Percentiles rank a stretch among this genome's conserved stretches.
phyloP scores from a whole-genome alignment of 345 rosid species.

The Populus ilicifolia region DNA sequence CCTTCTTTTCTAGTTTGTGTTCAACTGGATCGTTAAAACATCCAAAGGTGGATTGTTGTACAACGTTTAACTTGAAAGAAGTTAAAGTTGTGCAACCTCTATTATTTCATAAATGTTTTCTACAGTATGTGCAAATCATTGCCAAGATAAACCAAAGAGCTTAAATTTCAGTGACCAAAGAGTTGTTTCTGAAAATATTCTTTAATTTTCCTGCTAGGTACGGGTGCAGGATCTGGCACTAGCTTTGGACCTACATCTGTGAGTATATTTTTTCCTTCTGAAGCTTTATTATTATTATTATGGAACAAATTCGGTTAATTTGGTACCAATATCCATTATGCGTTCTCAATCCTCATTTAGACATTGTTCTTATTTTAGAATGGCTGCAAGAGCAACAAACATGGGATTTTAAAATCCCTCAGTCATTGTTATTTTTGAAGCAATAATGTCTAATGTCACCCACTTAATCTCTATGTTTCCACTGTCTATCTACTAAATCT shows the following conservation, averaged over 20 bases:
- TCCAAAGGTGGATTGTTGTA: no score
- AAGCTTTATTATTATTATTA: neutral
- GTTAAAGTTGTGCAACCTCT: no score
- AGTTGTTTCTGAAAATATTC: neutral
- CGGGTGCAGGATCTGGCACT: slow-evolving; percentile 67
- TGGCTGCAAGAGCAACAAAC: no score
- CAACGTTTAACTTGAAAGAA: neutral
- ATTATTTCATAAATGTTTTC: neutral
- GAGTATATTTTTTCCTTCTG: slow-evolving; percentile 32
- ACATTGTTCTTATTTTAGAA: no score
- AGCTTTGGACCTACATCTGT: slow-evolving; percentile 78
- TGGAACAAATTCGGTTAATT: neutral
- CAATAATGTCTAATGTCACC: no score
- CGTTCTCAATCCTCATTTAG: neutral
- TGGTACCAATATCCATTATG: neutral
- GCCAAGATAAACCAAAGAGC: neutral
- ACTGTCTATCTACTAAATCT: no score
- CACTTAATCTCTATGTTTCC: no score
- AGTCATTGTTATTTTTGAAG: no score
- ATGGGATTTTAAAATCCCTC: no score
- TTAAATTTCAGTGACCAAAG: neutral
- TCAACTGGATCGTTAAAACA: no score
- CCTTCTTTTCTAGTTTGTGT: slow-evolving; percentile 11
- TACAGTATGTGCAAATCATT: neutral
- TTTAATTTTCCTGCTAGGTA: slow-evolving; percentile 37